A percentile compares a stretch with the other conserved stretches of the same genome.
phyloP scores from a whole-genome alignment of 1,139 yeast species.

The Lodderomyces pseudojiufengensis region DNA sequence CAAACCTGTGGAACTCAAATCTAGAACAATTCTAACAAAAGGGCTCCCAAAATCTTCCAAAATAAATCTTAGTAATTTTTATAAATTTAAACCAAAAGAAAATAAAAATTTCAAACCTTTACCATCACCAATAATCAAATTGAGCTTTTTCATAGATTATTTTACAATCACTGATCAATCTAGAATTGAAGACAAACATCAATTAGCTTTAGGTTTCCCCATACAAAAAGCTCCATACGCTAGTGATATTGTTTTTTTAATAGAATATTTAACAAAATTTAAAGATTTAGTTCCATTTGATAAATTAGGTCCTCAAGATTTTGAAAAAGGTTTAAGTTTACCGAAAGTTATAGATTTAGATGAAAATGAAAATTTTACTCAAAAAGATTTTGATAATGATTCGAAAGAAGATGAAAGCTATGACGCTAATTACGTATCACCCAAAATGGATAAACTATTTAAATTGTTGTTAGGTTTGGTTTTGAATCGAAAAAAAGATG shows the following conservation, averaged over 20 bases:
- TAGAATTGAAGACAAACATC: neutral
- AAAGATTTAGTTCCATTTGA: conserved; percentile 25
- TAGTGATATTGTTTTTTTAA: conserved; percentile 38
- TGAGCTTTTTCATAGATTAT: conserved; percentile 1
- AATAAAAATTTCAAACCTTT: conserved; percentile 1
- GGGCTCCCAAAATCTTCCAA: no score
- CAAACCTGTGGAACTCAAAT: neutral
- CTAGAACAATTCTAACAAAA: no score
- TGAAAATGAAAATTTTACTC: neutral
- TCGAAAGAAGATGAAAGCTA: conserved; percentile 12
- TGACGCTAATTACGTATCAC: conserved; percentile 21
- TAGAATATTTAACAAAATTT: conserved; percentile 45
- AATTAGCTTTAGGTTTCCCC: conserved; percentile 32
- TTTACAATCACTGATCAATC: neutral
- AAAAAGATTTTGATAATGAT: neutral
- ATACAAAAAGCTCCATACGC: conserved; percentile 38
- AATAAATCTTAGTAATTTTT: no score
- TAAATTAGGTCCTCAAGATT: conserved; percentile 41
- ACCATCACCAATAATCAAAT: conserved; percentile 4
- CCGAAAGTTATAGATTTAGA: conserved; percentile 16
- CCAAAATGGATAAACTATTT: conserved; percentile 34
- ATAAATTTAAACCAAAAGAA: no score
- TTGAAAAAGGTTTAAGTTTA: conserved; percentile 48
- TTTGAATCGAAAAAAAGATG: conserved; percentile 39
- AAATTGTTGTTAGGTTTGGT: conserved; percentile 34